Evolutionary conservation across 225 moss, liverwort and hornwort genomes (phyloP).

Genomic region (Polytrichum commune): DNA sequence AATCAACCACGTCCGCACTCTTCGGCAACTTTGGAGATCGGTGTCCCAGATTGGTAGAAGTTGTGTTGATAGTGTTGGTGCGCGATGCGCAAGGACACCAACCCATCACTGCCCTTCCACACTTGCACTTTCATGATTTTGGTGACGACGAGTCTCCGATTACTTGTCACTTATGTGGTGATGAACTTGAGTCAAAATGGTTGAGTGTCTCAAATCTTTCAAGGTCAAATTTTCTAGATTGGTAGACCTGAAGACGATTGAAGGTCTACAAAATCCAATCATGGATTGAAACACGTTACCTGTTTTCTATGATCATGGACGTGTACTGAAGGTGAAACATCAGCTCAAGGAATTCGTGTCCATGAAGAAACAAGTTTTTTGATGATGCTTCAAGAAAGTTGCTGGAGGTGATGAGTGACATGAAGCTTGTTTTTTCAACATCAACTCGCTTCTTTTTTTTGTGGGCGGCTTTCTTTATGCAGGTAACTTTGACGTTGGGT

Average conservation of each 20-base stretch:
- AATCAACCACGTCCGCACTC: not conserved
- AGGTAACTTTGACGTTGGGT: not conserved
- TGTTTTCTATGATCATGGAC: not conserved
- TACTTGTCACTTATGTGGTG: not conserved
- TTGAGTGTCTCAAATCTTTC: not conserved
- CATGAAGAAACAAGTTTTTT: not conserved
- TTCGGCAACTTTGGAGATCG: not conserved
- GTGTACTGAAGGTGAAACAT: not conserved
- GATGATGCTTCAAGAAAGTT: not conserved
- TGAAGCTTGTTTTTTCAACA: not conserved
- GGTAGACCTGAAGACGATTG: not conserved
- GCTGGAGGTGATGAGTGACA: not conserved
- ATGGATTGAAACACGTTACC: not conserved
- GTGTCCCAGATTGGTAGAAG: not conserved
- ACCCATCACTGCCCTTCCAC: not conserved
- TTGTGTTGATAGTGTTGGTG: slow-evolving; percentile 1
- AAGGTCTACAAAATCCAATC: not conserved
- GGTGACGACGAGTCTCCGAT: not conserved
- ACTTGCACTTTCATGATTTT: not conserved
- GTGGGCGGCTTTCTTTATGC: not conserved
- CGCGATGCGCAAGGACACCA: not conserved
- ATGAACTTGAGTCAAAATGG: not conserved
- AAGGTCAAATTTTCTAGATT: not conserved
- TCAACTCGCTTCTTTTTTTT: not conserved
- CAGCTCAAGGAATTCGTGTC: not conserved